Evolutionary conservation across 2,329 filamentous ascomycete genomes (phyloP).

Genomic region (Lojkania enalia): DNA sequence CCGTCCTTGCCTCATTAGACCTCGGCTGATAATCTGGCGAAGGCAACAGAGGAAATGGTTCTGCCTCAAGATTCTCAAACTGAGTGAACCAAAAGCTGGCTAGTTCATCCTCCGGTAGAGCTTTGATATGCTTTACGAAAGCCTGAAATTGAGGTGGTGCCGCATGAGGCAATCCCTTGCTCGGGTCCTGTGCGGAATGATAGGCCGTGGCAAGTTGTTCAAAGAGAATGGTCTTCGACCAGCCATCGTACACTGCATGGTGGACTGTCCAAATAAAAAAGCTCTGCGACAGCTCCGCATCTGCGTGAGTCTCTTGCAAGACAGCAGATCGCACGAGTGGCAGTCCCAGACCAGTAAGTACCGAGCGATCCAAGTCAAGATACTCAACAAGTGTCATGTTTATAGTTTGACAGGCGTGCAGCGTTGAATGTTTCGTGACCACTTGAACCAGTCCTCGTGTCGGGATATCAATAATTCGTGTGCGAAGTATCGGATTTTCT

Average conservation of each 20-base stretch:
- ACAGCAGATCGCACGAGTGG: conserved; percentile 54
- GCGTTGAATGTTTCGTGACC: conserved; percentile 45
- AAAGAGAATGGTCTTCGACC: conserved; percentile 41
- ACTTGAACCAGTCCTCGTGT: conserved; percentile 53
- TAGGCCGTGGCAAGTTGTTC: conserved; percentile 20
- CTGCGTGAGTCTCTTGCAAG: conserved; percentile 24
- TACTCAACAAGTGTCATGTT: conserved; percentile 46
- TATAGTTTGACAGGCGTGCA: conserved; percentile 17
- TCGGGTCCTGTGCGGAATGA: not conserved
- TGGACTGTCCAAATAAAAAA: conserved; percentile 34
- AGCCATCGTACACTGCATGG: conserved; percentile 40
- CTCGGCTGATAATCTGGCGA: not conserved
- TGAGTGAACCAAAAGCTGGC: not conserved
- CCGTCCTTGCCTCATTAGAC: not conserved
- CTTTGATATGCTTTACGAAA: not conserved
- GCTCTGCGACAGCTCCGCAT: conserved; percentile 9
- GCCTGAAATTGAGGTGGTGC: not conserved
- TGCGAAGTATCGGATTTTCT: conserved; percentile 49
- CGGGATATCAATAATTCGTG: conserved; percentile 54
- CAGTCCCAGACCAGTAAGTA: conserved; percentile 35
- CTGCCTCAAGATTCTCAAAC: not conserved
- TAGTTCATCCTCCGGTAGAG: not conserved
- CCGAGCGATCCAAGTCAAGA: not conserved
- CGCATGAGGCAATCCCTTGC: not conserved
- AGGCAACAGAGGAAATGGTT: not conserved